Evolutionary conservation across 441 rosid species (phyloP).

Genomic region (Gossypium trilobum): DNA sequence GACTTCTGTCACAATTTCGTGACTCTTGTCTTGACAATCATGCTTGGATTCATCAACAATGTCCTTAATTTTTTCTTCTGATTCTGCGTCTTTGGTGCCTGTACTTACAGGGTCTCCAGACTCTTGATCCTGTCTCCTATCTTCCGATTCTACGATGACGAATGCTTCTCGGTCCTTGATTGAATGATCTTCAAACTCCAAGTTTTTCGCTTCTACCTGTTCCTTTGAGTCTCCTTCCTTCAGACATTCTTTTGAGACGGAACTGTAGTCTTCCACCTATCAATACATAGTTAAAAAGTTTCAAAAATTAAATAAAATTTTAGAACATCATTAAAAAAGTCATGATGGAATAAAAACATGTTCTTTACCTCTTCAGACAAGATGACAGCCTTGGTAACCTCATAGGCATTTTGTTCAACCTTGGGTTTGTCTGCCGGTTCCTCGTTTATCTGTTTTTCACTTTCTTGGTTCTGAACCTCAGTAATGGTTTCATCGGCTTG

Average conservation of each 20-base stretch:
- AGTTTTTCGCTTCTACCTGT: conserved; percentile 17
- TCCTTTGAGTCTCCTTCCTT: conserved; percentile 18
- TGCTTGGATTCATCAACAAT: not conserved
- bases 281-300: conserved; percentile 11
- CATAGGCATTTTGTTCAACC: conserved; percentile 26
- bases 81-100: not conserved
- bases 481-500: conserved; percentile 19
- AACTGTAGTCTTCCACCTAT: conserved; percentile 29
- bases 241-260: conserved; percentile 3
- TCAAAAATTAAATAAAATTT: conserved; percentile 7
- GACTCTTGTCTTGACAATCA: not conserved
- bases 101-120: not conserved
- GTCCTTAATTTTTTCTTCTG: conserved; percentile 16
- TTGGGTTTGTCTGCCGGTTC: conserved; percentile 16
- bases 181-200: conserved; percentile 16
- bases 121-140: conserved; percentile 12
- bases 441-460: conserved; percentile 24
- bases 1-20: conserved; percentile 2
- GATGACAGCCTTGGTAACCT: conserved; percentile 24
- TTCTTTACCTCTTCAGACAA: conserved; percentile 39
- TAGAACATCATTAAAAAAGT: not conserved
- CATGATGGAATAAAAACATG: not conserved
- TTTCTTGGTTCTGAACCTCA: conserved; percentile 18
- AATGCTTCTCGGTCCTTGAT: conserved; percentile 17
- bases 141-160: conserved; percentile 4